Evolutionary conservation across 768 basidiomycete species (phyloP).

Genomic region (Mycena vulgaris): DNA sequence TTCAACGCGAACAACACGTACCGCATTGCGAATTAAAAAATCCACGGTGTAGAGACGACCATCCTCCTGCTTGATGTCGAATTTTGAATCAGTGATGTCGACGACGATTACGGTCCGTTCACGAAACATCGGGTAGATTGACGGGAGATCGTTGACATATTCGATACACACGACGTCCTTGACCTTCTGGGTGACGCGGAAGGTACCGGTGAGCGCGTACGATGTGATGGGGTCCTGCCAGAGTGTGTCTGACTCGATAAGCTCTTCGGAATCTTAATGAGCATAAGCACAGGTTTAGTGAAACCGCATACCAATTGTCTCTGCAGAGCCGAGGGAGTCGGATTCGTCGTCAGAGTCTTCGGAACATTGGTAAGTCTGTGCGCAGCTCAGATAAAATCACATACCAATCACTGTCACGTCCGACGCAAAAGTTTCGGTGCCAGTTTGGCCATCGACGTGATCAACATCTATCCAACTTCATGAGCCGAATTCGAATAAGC

Average conservation of each 20-base stretch:
- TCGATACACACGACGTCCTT: constrained; percentile 1
- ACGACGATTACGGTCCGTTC: neutral
- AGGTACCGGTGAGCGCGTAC: neutral
- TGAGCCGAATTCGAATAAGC: neutral
- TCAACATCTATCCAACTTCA: neutral
- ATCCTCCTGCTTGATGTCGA: neutral
- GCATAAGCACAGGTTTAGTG: no score
- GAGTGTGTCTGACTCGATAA: neutral
- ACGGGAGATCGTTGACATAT: neutral
- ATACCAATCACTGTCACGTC: neutral
- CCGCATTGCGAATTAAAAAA: neutral
- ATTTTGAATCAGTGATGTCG: neutral
- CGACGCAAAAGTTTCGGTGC: neutral
- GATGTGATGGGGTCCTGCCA: constrained; percentile 10
- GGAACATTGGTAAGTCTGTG: no score
- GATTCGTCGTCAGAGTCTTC: no score
- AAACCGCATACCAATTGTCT: no score
- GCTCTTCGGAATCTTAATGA: no score
- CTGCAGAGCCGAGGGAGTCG: no score
- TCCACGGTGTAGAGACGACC: neutral
- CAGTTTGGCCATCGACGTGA: neutral
- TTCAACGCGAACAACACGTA: neutral
- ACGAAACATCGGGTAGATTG: neutral
- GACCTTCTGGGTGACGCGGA: neutral
- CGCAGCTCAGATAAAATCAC: neutral